Percentiles rank a stretch among this genome's conserved stretches.
These are phyloP conservation scores for Suillus cothurnatus DNA, from an alignment of 768 basidiomycete species.

Conservation along the genomic window DNA sequence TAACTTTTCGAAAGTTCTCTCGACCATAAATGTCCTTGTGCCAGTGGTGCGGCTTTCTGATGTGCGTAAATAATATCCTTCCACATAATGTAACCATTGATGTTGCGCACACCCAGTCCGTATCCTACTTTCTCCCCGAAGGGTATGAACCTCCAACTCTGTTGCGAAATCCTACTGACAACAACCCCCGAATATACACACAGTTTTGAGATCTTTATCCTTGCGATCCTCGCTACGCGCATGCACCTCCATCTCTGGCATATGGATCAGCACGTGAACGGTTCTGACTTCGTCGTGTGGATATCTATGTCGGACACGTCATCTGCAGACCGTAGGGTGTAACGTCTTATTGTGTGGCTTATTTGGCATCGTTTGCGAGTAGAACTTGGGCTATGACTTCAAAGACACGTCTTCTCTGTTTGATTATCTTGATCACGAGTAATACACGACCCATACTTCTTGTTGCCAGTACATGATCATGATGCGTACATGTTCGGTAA, in stretches of 20 bases:
- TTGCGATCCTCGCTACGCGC: neutral
- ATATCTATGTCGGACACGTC: neutral
- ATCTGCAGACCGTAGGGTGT: neutral
- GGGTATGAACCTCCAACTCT: neutral
- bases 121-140: neutral
- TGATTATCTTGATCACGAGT: no score
- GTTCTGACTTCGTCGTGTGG: neutral
- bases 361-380: no score
- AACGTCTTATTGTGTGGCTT: neutral
- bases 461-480: no score
- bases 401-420: no score
- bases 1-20: neutral
- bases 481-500: no score
- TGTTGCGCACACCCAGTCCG: neutral
- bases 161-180: neutral
- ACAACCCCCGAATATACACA: no score
- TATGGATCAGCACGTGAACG: neutral
- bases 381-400: no score
- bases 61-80: neutral
- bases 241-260: neutral
- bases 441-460: no score
- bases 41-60: neutral
- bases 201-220: neutral
- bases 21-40: neutral
- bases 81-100: neutral